Conservation (phyloP, 345 rosid species). For the Ceriops decandra region DNA sequence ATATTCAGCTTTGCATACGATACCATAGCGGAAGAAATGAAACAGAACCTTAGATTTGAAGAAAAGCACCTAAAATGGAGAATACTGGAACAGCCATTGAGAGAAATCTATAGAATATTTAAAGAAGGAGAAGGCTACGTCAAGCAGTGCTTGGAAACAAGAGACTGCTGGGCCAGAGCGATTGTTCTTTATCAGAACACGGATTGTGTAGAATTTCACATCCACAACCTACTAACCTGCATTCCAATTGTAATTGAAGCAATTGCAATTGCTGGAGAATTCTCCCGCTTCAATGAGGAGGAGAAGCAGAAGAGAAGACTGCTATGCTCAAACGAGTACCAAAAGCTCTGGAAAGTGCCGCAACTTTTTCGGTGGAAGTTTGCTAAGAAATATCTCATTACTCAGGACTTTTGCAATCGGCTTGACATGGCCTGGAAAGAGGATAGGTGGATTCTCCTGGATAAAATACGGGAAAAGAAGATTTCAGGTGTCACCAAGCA, state of each 20-base stretch:
- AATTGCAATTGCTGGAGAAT: conserved; percentile 27
- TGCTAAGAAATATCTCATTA: conserved; percentile 22
- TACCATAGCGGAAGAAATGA: conserved; percentile 24
- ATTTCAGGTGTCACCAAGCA: conserved; percentile 12
- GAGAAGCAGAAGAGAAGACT: conserved; percentile 24
- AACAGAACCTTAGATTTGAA: conserved; percentile 24
- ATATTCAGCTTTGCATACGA: conserved; percentile 19
- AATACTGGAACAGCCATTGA: conserved; percentile 23
- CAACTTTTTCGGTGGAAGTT: conserved; percentile 21
- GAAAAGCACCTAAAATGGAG: conserved; percentile 26
- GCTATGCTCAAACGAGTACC: conserved; percentile 19
- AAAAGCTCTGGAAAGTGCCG: conserved; percentile 26
- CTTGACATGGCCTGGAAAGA: conserved; percentile 24
- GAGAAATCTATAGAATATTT: conserved; percentile 19
- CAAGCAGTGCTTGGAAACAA: conserved; percentile 22
- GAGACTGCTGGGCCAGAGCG: conserved; percentile 25
- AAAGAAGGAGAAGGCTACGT: conserved; percentile 27
- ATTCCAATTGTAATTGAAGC: conserved; percentile 22
- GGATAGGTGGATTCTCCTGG: conserved; percentile 28
- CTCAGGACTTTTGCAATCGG: conserved; percentile 18
- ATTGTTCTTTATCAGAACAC: conserved; percentile 20
- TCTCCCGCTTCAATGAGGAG: conserved; percentile 17
- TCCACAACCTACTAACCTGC: conserved; percentile 20
- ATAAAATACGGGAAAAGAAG: conserved; percentile 20
- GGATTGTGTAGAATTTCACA: conserved; percentile 20